Evolutionary conservation across 495 filamentous ascomycete species (phyloP).

Genomic region (Aspergillus funiculosus): DNA sequence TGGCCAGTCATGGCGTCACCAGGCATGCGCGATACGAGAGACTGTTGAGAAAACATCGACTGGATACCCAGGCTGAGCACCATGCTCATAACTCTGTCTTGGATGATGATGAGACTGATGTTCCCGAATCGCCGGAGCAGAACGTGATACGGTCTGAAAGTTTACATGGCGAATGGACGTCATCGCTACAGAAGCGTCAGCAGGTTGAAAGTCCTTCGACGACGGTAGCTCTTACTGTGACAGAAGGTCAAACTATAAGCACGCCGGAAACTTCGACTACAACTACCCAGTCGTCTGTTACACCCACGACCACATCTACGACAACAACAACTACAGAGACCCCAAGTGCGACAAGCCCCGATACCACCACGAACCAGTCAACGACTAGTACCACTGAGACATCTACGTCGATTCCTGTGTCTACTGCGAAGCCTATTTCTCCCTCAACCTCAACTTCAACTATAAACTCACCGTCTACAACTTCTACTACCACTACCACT

Average conservation of each 20-base stretch:
- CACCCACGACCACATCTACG: background rate
- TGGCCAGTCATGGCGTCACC: conserved; percentile 21
- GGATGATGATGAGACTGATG: background rate
- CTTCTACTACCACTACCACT: background rate
- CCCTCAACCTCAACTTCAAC: conserved; percentile 6
- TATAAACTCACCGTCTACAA: too few species aligned
- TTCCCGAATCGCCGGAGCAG: background rate
- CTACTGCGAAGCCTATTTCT: too few species aligned
- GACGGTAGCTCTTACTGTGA: conserved; percentile 2
- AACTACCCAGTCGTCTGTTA: background rate
- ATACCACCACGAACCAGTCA: background rate
- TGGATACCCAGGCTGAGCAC: conserved; percentile 5
- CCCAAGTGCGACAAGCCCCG: background rate
- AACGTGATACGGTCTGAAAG: background rate
- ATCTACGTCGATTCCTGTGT: too few species aligned
- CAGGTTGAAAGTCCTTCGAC: conserved; percentile 9
- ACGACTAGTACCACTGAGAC: background rate
- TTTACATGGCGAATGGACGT: conserved; percentile 3
- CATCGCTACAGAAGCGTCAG: conserved; percentile 10
- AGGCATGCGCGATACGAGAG: conserved; percentile 21
- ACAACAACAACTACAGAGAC: background rate
- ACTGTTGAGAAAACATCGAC: conserved; percentile 12
- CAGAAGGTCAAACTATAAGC: background rate
- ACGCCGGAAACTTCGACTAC: background rate
- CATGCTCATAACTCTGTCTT: background rate